phyloP scores from a whole-genome alignment of 2,329 filamentous ascomycete genomes.

The Trichoderma harzianum region DNA sequence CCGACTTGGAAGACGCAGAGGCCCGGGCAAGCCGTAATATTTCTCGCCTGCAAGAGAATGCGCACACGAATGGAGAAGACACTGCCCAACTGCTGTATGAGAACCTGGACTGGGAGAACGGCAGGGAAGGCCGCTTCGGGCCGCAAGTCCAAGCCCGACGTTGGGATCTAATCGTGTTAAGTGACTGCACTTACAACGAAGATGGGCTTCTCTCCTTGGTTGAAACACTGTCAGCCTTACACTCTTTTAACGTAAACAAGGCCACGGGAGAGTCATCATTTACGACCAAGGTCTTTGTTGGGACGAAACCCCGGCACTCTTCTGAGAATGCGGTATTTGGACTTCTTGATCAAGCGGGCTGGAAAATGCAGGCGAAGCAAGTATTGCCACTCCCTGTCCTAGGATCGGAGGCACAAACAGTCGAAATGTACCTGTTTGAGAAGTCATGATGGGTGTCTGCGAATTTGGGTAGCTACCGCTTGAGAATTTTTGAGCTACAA shows the following conservation, averaged over 20 bases:
- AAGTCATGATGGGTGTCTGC: background rate
- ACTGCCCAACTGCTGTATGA: background rate
- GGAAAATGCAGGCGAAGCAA: background rate
- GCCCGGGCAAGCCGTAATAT: background rate
- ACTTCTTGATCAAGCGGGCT: background rate
- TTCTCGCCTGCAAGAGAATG: background rate
- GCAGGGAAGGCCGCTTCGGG: background rate
- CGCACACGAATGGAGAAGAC: background rate
- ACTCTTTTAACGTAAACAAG: background rate
- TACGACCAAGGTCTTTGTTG: background rate
- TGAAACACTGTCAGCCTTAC: background rate
- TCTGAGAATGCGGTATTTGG: background rate
- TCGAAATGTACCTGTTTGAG: background rate
- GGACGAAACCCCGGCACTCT: background rate
- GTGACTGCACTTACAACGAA: background rate
- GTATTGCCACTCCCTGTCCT: background rate
- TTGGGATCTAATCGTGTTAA: background rate
- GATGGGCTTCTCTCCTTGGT: background rate
- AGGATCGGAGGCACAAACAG: background rate
- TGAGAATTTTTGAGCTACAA: background rate
- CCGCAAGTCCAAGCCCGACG: background rate
- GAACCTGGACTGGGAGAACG: background rate
- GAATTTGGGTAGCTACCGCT: background rate
- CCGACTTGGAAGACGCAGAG: background rate
- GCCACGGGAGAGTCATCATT: background rate